Evolutionary conservation across 1,284 basidiomycete genomes (phyloP), one percentile per base, ranked within the genome.

Genomic region (Uromyces viciae-fabae): DNA sequence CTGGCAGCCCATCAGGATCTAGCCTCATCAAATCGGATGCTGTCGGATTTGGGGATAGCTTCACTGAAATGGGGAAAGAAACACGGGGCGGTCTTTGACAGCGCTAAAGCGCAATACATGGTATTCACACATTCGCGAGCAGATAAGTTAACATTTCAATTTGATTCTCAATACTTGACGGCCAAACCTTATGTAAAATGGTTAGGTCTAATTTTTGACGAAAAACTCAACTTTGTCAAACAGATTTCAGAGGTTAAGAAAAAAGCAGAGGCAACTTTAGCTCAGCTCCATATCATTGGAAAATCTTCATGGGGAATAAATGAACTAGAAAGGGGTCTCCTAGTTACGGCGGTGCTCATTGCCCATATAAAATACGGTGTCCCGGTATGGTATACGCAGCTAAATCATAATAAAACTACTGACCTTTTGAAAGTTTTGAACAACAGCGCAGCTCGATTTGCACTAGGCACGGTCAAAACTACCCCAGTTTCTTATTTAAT

Each of bases 61-160:
- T 46, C 58, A 1, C 25, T 75, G 19, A n/a, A 22, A 9, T 75
- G 58, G 74, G 74, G 56, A 17, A 40, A 19, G n/a, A 31, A 1
- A n/a, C 58, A 75, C 38, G 74, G 58, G 0, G 58, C 54, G 3
- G 64, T 75, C 58, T 75, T 75, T 64, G 74, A 75, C 11, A 43
- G 60, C 19, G 15, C 33, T 0, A 75, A 75, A 42, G 74, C 75
- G 5, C 75, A 76, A 33, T 62, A 8, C 40, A 52, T 76, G 42
- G 15, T 46, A 19, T 66, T 66, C 58, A 31, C 75, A 2, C 60
- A 43, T 36, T 49, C 49, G 1, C 31, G 19, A 36, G 1, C 3
- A 7, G 46, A 42, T 38, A 49, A 54, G 69, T 36, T 31, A 25
- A 7, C 42, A 9, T 49, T 71, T 14, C n/a, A 8, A 11, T 71